Conservation (phyloP, 371 early-diverging fungal species). For the Mucor velutinosus region DNA sequence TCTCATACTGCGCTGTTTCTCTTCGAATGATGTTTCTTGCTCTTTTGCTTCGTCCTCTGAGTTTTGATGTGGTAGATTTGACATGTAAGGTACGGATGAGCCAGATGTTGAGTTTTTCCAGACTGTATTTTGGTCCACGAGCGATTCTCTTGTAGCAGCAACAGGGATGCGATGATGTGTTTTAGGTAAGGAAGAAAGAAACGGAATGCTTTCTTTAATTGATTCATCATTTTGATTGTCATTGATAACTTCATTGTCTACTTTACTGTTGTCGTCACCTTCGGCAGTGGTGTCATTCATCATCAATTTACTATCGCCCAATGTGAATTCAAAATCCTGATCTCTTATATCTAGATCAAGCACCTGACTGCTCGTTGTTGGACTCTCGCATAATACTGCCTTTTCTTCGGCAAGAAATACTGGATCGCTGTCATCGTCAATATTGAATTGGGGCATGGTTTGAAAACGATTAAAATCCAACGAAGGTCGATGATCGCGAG, state of each 20-base stretch:
- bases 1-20: not conserved
- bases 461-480: slow-evolving; percentile 6
- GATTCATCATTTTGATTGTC: slow-evolving; percentile 5
- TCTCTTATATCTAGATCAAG: not conserved
- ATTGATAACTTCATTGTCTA: slow-evolving; percentile 4
- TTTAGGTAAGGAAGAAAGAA: not conserved
- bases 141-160: slow-evolving; percentile 7
- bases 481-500: not conserved
- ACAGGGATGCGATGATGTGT: not conserved
- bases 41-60: not conserved
- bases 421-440: not conserved
- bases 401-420: not conserved
- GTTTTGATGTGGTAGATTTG: not conserved
- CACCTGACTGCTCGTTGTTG: not conserved
- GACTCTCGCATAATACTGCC: not conserved
- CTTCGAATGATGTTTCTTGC: not conserved
- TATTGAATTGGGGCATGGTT: not conserved
- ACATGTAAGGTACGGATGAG: slow-evolving; percentile 18
- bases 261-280: not conserved
- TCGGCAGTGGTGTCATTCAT: slow-evolving; percentile 8
- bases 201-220: not conserved
- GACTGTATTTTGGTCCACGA: slow-evolving; percentile 2
- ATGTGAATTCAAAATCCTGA: slow-evolving; percentile 1
- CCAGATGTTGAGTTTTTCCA: slow-evolving; percentile 18
- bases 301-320: slow-evolving; percentile 10